phyloP scores from a whole-genome alignment of 228 moss, liverwort and hornwort species.

The Sphagnum fallax region DNA sequence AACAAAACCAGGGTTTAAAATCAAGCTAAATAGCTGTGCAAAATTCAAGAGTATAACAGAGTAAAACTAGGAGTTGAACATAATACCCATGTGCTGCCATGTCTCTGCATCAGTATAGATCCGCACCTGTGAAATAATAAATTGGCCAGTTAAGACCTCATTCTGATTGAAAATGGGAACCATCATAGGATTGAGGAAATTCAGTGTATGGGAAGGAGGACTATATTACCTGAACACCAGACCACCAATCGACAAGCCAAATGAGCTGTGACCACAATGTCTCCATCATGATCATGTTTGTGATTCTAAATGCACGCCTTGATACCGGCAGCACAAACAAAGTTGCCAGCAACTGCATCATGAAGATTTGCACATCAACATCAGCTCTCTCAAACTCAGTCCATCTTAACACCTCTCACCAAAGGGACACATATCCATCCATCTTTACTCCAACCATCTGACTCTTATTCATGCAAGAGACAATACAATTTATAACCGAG shows the following conservation, averaged over 20 bases:
- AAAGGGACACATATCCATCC: no score
- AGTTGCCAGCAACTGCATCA: slow-evolving; percentile 53
- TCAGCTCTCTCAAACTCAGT: slow-evolving; percentile 46
- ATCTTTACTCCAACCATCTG: no score
- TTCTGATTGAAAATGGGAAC: slow-evolving; percentile 3
- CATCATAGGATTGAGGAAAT: neutral
- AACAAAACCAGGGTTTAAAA: no score
- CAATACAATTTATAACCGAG: neutral
- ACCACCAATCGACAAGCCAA: slow-evolving; percentile 98
- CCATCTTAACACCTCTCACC: no score
- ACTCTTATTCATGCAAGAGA: neutral
- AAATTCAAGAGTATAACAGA: no score
- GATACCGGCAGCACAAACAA: slow-evolving; percentile 69
- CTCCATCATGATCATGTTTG: slow-evolving; percentile 78
- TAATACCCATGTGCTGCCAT: slow-evolving; percentile 44
- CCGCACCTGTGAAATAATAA: slow-evolving; percentile 36
- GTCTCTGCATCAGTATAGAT: slow-evolving; percentile 42
- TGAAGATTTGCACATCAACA: slow-evolving; percentile 56
- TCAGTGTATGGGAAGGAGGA: neutral
- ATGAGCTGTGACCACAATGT: slow-evolving; percentile 90
- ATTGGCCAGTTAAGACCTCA: neutral
- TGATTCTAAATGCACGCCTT: slow-evolving; percentile 62
- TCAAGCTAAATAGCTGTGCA: no score
- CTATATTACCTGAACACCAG: slow-evolving; percentile 52
- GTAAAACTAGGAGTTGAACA: no score